Conservation (phyloP, 2,329 filamentous ascomycete species). For the Epichloe typhina region DNA sequence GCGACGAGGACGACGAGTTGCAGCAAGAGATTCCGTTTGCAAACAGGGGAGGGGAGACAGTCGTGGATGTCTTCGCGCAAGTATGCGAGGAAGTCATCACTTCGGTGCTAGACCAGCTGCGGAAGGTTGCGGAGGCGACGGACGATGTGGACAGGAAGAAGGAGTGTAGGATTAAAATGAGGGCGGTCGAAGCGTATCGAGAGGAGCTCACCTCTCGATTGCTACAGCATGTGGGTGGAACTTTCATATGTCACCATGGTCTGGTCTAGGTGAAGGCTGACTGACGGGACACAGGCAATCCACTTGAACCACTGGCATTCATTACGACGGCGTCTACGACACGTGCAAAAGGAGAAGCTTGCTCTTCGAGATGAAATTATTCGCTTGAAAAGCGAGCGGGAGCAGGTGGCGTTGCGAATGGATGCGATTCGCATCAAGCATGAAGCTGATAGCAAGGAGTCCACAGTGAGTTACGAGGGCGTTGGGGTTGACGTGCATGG, state of each 20-base stretch:
- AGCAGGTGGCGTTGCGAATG: conserved; percentile 48
- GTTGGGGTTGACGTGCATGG: not conserved
- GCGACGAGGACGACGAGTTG: conserved; percentile 30
- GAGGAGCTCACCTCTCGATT: conserved; percentile 42
- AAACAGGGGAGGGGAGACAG: conserved; percentile 42
- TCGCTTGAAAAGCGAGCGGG: conserved; percentile 42
- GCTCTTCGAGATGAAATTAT: conserved; percentile 46
- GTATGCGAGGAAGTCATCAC: conserved; percentile 48
- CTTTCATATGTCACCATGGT: not conserved
- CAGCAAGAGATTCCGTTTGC: conserved; percentile 39
- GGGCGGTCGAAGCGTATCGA: conserved; percentile 44
- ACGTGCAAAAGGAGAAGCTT: conserved; percentile 44
- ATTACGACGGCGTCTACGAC: conserved; percentile 42
- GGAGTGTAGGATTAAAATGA: conserved; percentile 41
- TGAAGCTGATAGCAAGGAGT: conserved; percentile 38
- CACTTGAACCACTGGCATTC: conserved; percentile 46
- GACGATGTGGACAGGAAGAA: conserved; percentile 35
- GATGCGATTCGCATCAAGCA: conserved; percentile 49
- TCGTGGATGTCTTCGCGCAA: conserved; percentile 48
- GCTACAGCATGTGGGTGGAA: conserved; percentile 41
- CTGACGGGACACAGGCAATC: conserved; percentile 30
- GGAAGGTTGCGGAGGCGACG: conserved; percentile 24
- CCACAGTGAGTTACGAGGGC: conserved; percentile 28
- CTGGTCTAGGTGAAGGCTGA: not conserved
- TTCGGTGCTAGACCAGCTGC: conserved; percentile 33